These are phyloP conservation scores for Rossbeevera mucosa DNA, from an alignment of 768 basidiomycete genomes.

Conservation along the genomic window DNA sequence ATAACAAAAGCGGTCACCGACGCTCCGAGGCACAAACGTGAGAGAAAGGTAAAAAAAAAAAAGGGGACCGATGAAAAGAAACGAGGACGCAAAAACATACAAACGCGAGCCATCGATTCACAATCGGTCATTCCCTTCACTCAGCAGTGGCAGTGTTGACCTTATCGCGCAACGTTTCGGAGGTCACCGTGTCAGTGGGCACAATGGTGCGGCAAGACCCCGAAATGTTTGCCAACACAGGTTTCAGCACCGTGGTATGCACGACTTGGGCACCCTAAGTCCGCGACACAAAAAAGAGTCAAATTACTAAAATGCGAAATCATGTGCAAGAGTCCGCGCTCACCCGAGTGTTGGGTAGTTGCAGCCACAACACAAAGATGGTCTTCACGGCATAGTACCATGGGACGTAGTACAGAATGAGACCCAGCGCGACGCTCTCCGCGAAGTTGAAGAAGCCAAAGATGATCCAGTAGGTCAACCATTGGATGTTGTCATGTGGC, in stretches of 20 bases:
- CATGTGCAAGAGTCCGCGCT: conserved; percentile 29
- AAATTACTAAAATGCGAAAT: not conserved
- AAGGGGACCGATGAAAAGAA: not conserved
- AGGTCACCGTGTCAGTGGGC: conserved; percentile 48
- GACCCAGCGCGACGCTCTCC: conserved; percentile 77
- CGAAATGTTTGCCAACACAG: conserved; percentile 65
- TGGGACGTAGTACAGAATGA: conserved; percentile 88
- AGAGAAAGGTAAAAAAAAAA: not conserved
- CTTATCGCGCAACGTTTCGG: conserved; percentile 44
- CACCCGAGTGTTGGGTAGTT: conserved; percentile 80
- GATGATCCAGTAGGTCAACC: conserved; percentile 97
- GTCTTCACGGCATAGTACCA: conserved; percentile 97
- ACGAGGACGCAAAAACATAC: not conserved
- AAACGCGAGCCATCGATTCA: not conserved
- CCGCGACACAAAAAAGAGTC: not conserved
- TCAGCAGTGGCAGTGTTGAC: conserved; percentile 38
- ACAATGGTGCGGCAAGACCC: conserved; percentile 40
- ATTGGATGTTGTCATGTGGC: conserved; percentile 83
- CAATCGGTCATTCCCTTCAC: conserved; percentile 11
- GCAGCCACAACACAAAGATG: conserved; percentile 86
- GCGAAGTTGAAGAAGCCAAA: conserved; percentile 93
- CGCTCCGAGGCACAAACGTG: conserved; percentile 1
- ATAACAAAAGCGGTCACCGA: conserved; percentile 11
- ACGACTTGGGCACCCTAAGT: conserved; percentile 79
- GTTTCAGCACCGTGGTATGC: conserved; percentile 75